phyloP scores from a whole-genome alignment of 495 filamentous ascomycete species.

The Aspergillus haitiensis region DNA sequence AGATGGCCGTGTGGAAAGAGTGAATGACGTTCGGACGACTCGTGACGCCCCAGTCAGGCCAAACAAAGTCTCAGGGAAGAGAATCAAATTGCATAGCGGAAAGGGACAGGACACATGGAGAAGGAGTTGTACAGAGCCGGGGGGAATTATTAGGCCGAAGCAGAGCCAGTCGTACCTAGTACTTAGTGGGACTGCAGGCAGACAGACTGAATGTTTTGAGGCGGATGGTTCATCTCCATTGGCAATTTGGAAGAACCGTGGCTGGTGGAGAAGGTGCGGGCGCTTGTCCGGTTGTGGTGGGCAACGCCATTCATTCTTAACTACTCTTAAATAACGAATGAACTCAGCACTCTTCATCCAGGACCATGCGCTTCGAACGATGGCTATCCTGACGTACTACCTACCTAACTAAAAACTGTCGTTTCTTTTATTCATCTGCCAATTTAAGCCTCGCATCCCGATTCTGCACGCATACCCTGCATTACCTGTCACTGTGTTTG shows the following conservation, averaged over 20 bases:
- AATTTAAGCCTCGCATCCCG: no score
- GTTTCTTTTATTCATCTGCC: no score
- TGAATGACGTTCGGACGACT: slow-evolving; percentile 29
- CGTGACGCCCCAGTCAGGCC: slow-evolving; percentile 26
- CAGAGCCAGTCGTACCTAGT: background rate
- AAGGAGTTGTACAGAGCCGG: background rate
- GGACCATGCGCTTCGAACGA: no score
- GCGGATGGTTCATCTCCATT: slow-evolving; percentile 8
- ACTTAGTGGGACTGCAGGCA: background rate
- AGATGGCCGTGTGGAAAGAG: slow-evolving; percentile 19
- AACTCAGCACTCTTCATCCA: no score
- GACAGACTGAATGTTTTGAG: slow-evolving; percentile 28
- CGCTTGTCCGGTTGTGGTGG: slow-evolving; percentile 34
- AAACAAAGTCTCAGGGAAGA: slow-evolving; percentile 23
- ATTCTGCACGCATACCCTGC: no score
- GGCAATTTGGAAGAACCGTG: slow-evolving; percentile 19
- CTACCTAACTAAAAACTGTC: no score
- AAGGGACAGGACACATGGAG: slow-evolving; percentile 2
- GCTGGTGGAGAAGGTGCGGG: slow-evolving; percentile 28
- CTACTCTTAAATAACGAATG: no score
- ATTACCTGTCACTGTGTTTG: background rate
- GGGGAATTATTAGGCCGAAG: background rate
- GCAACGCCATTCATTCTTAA: slow-evolving; percentile 28
- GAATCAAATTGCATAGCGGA: slow-evolving; percentile 31
- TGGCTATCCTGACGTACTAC: no score